Evolutionary conservation across 2,329 filamentous ascomycete genomes (phyloP).

Genomic region (Domatiomyces globalis): DNA sequence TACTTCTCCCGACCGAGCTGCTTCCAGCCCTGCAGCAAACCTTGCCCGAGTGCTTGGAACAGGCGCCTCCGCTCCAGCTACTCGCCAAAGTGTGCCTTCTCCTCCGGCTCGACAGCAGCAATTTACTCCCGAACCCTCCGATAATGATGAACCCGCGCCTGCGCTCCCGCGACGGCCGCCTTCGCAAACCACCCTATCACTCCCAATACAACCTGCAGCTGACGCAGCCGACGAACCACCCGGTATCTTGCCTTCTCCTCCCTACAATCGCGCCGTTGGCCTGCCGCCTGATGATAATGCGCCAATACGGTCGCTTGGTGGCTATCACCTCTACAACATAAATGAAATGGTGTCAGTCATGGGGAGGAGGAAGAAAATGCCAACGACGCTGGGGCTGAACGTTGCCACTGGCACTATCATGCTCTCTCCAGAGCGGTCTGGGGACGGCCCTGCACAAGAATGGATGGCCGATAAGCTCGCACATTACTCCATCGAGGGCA

Average conservation of each 20-base stretch:
- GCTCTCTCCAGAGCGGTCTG: slow-evolving; percentile 71
- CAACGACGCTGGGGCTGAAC: slow-evolving; percentile 91
- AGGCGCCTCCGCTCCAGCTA: slow-evolving; percentile 21
- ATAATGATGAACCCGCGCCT: slow-evolving; percentile 47
- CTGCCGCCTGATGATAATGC: slow-evolving; percentile 34
- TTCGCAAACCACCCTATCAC: slow-evolving; percentile 29
- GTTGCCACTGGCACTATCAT: slow-evolving; percentile 75
- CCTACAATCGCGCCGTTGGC: slow-evolving; percentile 36
- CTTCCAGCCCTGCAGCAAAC: slow-evolving; percentile 43
- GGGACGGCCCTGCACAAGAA: slow-evolving; percentile 73
- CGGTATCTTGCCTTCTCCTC: slow-evolving; percentile 40
- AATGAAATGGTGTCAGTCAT: slow-evolving; percentile 96
- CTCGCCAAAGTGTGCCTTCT: slow-evolving; percentile 22
- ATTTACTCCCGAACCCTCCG: slow-evolving; percentile 54
- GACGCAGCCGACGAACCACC: slow-evolving; percentile 24
- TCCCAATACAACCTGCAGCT: slow-evolving; percentile 25
- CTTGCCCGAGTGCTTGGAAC: slow-evolving; percentile 35
- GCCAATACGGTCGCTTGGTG: slow-evolving; percentile 47
- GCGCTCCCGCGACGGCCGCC: slow-evolving; percentile 49
- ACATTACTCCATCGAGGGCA: slow-evolving; percentile 96
- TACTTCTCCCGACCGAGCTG: slow-evolving; percentile 30
- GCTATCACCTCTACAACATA: slow-evolving; percentile 90
- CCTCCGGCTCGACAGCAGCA: slow-evolving; percentile 33
- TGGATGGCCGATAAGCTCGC: slow-evolving; percentile 92
- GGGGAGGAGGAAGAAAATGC: slow-evolving; percentile 96